Evolutionary conservation across 192 early-diverging fungal species (phyloP).

Genomic region (Linnemannia zychae): DNA sequence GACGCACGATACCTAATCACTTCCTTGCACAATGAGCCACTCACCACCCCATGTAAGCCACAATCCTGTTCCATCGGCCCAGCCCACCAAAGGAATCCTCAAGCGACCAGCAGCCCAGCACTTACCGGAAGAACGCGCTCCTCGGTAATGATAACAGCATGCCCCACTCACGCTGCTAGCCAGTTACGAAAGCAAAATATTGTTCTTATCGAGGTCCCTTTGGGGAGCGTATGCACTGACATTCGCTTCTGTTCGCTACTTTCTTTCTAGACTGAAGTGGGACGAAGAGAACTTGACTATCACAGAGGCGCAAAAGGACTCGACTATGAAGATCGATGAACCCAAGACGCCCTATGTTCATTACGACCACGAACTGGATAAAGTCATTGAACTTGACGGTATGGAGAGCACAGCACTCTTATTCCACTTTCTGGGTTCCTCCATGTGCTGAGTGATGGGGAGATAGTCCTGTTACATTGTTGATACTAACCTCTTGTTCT

Average conservation of each 20-base stretch:
- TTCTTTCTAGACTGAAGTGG: constrained; percentile 80
- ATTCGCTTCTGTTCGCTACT: background rate
- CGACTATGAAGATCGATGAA: constrained; percentile 97
- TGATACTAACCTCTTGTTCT: background rate
- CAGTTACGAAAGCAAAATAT: background rate
- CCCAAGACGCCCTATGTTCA: constrained; percentile 96
- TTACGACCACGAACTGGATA: constrained; percentile 86
- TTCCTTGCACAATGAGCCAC: background rate
- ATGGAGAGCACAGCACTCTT: background rate
- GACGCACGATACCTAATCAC: background rate
- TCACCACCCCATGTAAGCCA: constrained; percentile 14
- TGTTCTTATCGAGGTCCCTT: background rate
- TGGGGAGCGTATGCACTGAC: background rate
- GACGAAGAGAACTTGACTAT: constrained; percentile 94
- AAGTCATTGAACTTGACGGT: constrained; percentile 71
- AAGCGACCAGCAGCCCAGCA: constrained; percentile 35
- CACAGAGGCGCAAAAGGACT: constrained; percentile 90
- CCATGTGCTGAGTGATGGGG: background rate
- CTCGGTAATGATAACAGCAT: constrained; percentile 22
- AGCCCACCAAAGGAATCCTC: constrained; percentile 52
- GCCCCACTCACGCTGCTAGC: background rate
- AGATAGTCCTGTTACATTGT: background rate
- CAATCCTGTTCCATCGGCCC: constrained; percentile 24
- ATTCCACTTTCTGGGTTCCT: background rate
- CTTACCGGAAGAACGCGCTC: constrained; percentile 26